Percentiles rank a stretch among this genome's conserved stretches.
Evolutionary conservation across 2,329 filamentous ascomycete species (phyloP).

Genomic region (Alternaria rosae): DNA sequence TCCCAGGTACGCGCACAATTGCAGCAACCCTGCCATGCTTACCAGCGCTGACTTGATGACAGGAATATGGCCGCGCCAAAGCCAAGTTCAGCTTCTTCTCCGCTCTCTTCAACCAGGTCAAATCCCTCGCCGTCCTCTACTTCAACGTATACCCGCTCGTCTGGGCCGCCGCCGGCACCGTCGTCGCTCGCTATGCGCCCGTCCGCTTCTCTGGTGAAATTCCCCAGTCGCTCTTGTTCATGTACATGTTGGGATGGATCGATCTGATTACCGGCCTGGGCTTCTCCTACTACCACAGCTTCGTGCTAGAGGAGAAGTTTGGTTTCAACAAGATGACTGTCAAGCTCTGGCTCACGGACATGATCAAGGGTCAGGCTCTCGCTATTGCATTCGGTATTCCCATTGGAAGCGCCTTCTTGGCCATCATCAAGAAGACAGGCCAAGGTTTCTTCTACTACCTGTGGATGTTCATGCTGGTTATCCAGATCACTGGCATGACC

Average conservation of each 20-base stretch:
- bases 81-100: constrained; percentile 85
- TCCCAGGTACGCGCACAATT: constrained; percentile 65
- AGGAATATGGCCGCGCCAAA: constrained; percentile 93
- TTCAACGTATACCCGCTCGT: constrained; percentile 90
- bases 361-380: constrained; percentile 89
- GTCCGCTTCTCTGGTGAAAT: constrained; percentile 88
- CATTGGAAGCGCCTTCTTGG: constrained; percentile 88
- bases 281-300: constrained; percentile 87
- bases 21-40: not conserved
- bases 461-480: constrained; percentile 87
- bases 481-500: constrained; percentile 94
- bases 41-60: constrained; percentile 24
- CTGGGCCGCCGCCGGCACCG: constrained; percentile 80
- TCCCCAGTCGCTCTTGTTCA: constrained; percentile 88
- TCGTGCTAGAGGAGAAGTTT: constrained; percentile 94
- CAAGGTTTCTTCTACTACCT: constrained; percentile 97
- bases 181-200: constrained; percentile 78
- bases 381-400: constrained; percentile 82
- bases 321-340: constrained; percentile 99
- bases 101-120: constrained; percentile 83
- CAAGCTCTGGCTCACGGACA: constrained; percentile 84
- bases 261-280: constrained; percentile 82
- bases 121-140: constrained; percentile 89
- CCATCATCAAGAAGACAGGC: constrained; percentile 93
- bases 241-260: constrained; percentile 84